phyloP scores from a whole-genome alignment of 805 yeast genomes.

The Kluyveromyces aestuarii region DNA sequence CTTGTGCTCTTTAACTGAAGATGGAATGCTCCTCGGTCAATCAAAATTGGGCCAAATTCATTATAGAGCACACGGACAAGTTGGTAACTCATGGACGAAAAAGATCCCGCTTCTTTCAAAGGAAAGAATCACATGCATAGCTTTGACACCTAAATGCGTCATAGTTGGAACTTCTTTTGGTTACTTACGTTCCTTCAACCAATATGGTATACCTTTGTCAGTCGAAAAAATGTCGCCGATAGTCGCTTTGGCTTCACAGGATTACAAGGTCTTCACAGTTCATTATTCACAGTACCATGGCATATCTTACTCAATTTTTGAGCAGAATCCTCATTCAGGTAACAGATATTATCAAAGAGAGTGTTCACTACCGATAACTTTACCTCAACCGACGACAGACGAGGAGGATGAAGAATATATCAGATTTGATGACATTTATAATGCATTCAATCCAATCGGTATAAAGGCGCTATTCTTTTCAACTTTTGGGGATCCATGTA shows the following conservation, averaged over 20 bases:
- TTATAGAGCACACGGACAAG: slow-evolving; percentile 61
- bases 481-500: slow-evolving; percentile 81
- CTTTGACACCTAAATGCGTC: slow-evolving; percentile 53
- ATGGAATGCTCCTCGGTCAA: slow-evolving; percentile 56
- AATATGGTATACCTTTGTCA: slow-evolving; percentile 63
- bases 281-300: slow-evolving; percentile 27
- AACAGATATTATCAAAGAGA: slow-evolving; percentile 36
- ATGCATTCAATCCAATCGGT: slow-evolving; percentile 27
- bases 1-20: slow-evolving; percentile 60
- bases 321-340: slow-evolving; percentile 17
- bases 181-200: slow-evolving; percentile 58
- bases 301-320: slow-evolving; percentile 21
- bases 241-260: slow-evolving; percentile 58
- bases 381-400: slow-evolving; percentile 16
- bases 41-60: slow-evolving; percentile 40
- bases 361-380: slow-evolving; percentile 34
- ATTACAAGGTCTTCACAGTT: slow-evolving; percentile 46
- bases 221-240: slow-evolving; percentile 67
- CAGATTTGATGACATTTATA: slow-evolving; percentile 14
- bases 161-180: slow-evolving; percentile 73
- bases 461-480: slow-evolving; percentile 71
- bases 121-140: slow-evolving; percentile 60
- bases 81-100: slow-evolving; percentile 64
- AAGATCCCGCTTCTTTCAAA: slow-evolving; percentile 38
- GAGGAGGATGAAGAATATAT: slow-evolving; percentile 26